A percentile compares a stretch with the other conserved stretches of the same genome.
Evolutionary conservation across 2,329 filamentous ascomycete species (phyloP).

Genomic region (Aquanectria penicillioides): DNA sequence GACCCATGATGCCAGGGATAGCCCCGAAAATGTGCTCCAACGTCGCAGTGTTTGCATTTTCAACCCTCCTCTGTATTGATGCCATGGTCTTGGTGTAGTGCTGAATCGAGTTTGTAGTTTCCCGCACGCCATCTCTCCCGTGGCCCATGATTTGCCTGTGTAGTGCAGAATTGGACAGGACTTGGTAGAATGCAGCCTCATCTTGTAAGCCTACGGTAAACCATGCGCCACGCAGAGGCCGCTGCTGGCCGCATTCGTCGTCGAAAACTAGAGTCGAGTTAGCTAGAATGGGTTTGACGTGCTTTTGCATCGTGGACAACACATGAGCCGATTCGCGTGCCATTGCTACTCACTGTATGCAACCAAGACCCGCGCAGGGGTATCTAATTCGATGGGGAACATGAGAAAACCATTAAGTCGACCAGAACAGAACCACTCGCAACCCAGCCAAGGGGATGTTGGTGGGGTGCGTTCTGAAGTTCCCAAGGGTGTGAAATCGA

Average conservation of each 20-base stretch:
- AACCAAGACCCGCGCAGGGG: background rate
- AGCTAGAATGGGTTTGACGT: background rate
- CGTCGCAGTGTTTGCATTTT: background rate
- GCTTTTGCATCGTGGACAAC: background rate
- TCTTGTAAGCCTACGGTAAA: background rate
- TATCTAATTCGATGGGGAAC: background rate
- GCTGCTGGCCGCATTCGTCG: background rate
- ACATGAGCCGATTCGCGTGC: background rate
- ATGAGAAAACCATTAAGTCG: background rate
- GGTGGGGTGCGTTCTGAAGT: background rate
- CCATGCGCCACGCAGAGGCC: background rate
- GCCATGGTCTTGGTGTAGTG: background rate
- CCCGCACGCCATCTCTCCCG: background rate
- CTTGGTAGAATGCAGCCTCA: background rate
- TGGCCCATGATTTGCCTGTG: background rate
- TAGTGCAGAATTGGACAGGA: background rate
- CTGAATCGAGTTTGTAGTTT: background rate
- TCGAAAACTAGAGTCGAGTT: background rate
- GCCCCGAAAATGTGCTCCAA: background rate
- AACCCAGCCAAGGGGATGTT: background rate
- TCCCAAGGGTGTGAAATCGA: background rate
- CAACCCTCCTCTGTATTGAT: background rate
- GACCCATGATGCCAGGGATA: background rate
- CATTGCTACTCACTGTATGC: background rate
- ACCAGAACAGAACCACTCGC: background rate